Evolutionary conservation across 2,329 filamentous ascomycete genomes (phyloP), one percentile per base, ranked within the genome.

Genomic region (Gnomoniopsis sp.): DNA sequence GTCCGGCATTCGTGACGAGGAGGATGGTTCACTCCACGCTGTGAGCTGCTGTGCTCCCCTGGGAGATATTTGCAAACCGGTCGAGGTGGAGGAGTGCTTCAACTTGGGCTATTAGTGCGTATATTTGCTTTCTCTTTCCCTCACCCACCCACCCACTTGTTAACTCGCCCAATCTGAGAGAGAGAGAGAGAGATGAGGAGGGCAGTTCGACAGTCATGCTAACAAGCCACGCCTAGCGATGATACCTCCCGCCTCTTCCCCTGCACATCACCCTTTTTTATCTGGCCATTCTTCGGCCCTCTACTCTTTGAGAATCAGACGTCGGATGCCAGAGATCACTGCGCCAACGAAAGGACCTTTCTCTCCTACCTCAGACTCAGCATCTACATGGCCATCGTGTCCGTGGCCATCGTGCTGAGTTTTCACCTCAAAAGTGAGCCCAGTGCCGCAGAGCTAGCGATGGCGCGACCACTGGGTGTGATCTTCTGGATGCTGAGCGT

Each of bases 291-390:
- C 44, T 74, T 89, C 43, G 88, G 86, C 0, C 82, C 88, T 0
- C 72, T 93, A 44, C 76, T 93, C 12, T 90, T 93, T 71, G 84
- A 89, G 64, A 93, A 93, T 65, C 83, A 87, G 63, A 82, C 82
- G 62, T 90, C 87, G 56, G 89, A 92, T 70, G 88, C 88, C 56
- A 78, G 89, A 53, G 89, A 93, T 65, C 88, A 92, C 72, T 90
- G 88, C 69, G 89, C 89, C 50, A 91, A 91, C 63, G 89, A 93
- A 73, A 77, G 89, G 71, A 92, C 85, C 0, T 97, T 97, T 70
- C 87, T 98, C 30, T 95, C 93, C 2, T 97, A 95, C 82, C 85
- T 98, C 21, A 87, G 93, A 3, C 83, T 98, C 2, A 88, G 90
- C 34, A 85, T 96, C 66, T 96, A 96, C 76, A 93, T 98, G 83